Evolutionary conservation across 2,329 filamentous ascomycete genomes (phyloP).

Genomic region (Hypocrella siamensis): DNA sequence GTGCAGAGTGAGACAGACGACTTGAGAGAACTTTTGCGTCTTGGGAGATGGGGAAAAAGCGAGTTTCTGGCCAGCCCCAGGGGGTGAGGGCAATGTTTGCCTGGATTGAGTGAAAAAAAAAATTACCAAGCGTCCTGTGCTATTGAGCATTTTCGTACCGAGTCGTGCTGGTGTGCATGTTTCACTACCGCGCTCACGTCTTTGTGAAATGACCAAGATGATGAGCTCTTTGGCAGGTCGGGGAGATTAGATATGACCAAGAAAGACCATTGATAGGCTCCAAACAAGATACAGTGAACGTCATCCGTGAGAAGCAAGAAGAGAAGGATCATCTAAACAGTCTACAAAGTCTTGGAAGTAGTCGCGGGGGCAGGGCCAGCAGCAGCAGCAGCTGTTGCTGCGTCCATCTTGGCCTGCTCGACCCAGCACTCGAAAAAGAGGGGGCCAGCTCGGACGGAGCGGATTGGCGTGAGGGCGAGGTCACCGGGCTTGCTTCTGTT

Average conservation of each 20-base stretch:
- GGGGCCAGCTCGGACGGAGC: conserved; percentile 39
- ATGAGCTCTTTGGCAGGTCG: too few relatives aligned
- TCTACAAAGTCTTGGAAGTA: neutral
- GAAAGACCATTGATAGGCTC: too few relatives aligned
- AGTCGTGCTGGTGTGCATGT: too few relatives aligned
- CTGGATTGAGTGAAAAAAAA: neutral
- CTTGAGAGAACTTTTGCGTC: conserved; percentile 12
- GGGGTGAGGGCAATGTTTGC: conserved; percentile 1
- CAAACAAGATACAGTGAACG: too few relatives aligned
- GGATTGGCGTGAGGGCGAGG: conserved; percentile 30
- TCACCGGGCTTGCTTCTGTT: conserved; percentile 15
- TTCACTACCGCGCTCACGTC: too few relatives aligned
- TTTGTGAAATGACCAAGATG: too few relatives aligned
- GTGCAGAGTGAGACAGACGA: too few relatives aligned
- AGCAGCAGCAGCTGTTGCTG: neutral
- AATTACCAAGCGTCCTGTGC: neutral
- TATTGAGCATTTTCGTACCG: too few relatives aligned
- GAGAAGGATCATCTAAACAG: too few relatives aligned
- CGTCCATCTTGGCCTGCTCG: conserved; percentile 18
- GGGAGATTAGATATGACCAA: too few relatives aligned
- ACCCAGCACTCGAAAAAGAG: conserved; percentile 53
- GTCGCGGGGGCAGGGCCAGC: neutral
- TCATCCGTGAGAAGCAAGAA: too few relatives aligned
- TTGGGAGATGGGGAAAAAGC: too few relatives aligned
- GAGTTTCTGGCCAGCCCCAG: conserved; percentile 5